Evolutionary conservation across 164 flowering plant species (phyloP).

Genomic region (Dillenia turbinata): DNA sequence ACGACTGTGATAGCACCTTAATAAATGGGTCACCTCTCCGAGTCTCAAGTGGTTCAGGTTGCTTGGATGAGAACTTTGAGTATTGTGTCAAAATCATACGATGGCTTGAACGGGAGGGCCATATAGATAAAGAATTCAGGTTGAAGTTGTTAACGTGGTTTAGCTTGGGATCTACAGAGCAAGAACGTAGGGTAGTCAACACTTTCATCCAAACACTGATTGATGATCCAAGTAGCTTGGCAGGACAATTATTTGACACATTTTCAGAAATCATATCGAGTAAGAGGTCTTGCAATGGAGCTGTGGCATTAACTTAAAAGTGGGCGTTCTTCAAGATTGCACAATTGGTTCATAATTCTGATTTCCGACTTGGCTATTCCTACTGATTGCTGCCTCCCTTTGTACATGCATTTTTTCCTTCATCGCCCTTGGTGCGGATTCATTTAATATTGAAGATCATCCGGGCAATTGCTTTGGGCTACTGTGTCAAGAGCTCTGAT

Average conservation of each 20-base stretch:
- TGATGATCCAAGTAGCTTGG: constrained; percentile 85
- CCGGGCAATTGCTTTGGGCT: too few species aligned
- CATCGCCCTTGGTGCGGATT: too few species aligned
- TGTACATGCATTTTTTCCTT: too few species aligned
- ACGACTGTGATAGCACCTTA: constrained; percentile 82
- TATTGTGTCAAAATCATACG: constrained; percentile 85
- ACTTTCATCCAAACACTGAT: constrained; percentile 74
- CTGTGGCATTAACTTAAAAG: constrained; percentile 46
- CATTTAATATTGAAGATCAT: too few species aligned
- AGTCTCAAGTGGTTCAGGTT: constrained; percentile 32
- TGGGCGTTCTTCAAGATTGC: too few species aligned
- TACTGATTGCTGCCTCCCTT: too few species aligned
- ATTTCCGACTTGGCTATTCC: too few species aligned
- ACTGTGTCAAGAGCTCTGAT: too few species aligned
- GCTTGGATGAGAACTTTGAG: constrained; percentile 73
- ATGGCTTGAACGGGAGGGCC: constrained; percentile 80
- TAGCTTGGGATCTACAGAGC: constrained; percentile 84
- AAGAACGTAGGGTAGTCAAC: constrained; percentile 84
- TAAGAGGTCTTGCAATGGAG: constrained; percentile 71
- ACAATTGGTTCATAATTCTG: too few species aligned
- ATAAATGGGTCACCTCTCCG: constrained; percentile 63
- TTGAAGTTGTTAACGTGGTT: constrained; percentile 92
- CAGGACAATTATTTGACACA: constrained; percentile 84
- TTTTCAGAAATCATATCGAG: constrained; percentile 68
- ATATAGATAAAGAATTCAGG: constrained; percentile 77